Percentiles rank a stretch among this genome's conserved stretches.
These are phyloP conservation scores for Macrotyloma uniflorum DNA, from an alignment of 306 rosid species.

Conservation along the genomic window DNA sequence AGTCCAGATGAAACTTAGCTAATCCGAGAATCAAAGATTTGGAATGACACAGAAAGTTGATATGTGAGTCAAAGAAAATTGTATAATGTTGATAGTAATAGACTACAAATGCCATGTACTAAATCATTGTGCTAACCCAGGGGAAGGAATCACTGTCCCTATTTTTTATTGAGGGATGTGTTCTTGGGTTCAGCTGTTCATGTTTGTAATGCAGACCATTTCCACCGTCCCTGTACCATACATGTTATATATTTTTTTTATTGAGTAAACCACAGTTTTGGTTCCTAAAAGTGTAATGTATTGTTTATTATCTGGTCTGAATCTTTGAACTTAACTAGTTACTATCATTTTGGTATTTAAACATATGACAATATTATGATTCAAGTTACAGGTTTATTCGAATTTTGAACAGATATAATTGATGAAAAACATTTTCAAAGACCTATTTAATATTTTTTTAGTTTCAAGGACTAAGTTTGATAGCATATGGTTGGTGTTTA, in stretches of 20 bases:
- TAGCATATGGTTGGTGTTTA: neutral
- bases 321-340: neutral
- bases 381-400: too few species aligned
- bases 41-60: conserved; percentile 34
- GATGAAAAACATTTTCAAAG: neutral
- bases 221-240: neutral
- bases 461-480: neutral
- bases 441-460: neutral
- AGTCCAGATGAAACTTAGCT: neutral
- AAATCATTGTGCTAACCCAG: conserved; percentile 29
- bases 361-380: neutral
- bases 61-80: conserved; percentile 9
- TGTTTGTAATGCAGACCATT: conserved; percentile 18
- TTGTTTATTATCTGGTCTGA: neutral
- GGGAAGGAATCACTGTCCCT: conserved; percentile 47
- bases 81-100: conserved; percentile 42
- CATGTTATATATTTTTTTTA: neutral
- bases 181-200: conserved; percentile 38
- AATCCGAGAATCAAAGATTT: conserved; percentile 25
- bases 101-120: conserved; percentile 15
- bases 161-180: conserved; percentile 51
- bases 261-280: neutral
- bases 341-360: neutral
- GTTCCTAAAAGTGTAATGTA: neutral
- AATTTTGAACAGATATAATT: neutral